Conservation (phyloP, 306 rosid species). For the Fragaria iinumae region DNA sequence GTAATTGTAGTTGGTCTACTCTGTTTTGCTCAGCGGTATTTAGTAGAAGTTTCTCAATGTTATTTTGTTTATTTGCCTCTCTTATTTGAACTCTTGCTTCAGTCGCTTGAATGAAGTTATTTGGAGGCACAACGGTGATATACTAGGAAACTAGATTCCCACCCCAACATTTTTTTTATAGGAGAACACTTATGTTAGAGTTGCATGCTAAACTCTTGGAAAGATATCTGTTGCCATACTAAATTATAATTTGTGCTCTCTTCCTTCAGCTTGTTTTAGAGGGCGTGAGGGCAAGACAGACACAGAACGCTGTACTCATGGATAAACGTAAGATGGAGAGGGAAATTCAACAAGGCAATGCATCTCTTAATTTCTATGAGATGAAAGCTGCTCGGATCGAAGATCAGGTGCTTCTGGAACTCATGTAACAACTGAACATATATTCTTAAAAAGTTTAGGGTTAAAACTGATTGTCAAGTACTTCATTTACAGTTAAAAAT, state of each 20-base stretch:
- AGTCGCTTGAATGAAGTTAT: neutral
- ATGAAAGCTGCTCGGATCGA: constrained; percentile 67
- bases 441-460: neutral
- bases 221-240: neutral
- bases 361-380: constrained; percentile 62
- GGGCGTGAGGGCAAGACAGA: constrained; percentile 71
- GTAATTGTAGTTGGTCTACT: neutral
- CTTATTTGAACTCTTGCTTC: neutral
- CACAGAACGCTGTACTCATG: constrained; percentile 54
- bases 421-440: constrained; percentile 1
- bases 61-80: neutral
- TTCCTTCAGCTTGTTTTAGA: constrained; percentile 84
- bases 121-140: neutral
- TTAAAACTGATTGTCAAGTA: constrained; percentile 4
- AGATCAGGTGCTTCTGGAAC: constrained; percentile 65
- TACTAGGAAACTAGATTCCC: neutral
- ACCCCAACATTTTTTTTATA: neutral
- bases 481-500: constrained; percentile 62
- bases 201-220: neutral
- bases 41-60: neutral
- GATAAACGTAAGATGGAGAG: constrained; percentile 60
- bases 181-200: too few relatives aligned
- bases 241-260: neutral
- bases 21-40: neutral
- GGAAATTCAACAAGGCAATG: constrained; percentile 68